Evolutionary conservation across 306 rosid species (phyloP).

Genomic region (Citrullus amarus): DNA sequence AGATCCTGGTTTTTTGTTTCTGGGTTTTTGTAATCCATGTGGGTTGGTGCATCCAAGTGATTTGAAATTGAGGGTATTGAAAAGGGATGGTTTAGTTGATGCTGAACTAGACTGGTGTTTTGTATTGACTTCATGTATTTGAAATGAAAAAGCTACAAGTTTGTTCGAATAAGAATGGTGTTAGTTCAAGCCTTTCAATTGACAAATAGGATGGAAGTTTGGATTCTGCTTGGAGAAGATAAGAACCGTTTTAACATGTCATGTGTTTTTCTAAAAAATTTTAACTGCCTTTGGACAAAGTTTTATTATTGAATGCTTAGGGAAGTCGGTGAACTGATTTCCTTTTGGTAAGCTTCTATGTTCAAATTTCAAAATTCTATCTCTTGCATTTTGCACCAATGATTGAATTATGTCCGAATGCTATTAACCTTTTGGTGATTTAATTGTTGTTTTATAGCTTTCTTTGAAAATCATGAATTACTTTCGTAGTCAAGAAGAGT

Average conservation of each 20-base stretch:
- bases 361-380: background rate
- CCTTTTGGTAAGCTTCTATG: background rate
- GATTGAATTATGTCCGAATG: background rate
- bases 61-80: background rate
- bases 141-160: background rate
- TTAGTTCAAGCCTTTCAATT: background rate
- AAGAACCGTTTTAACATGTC: background rate
- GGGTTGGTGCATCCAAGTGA: background rate
- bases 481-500: background rate
- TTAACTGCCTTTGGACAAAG: background rate
- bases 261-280: background rate
- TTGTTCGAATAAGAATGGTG: background rate
- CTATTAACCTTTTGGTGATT: background rate
- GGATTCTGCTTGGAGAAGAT: background rate
- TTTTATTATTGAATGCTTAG: background rate
- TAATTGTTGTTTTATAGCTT: background rate
- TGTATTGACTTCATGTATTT: background rate
- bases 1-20: conserved; percentile 8
- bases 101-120: background rate
- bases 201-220: background rate
- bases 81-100: background rate
- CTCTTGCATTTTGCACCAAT: background rate
- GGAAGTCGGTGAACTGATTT: background rate
- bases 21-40: too few species aligned
- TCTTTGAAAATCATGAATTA: background rate